Conservation (phyloP, 176 grass and related monocot genomes). For the Hordeum marinum region DNA sequence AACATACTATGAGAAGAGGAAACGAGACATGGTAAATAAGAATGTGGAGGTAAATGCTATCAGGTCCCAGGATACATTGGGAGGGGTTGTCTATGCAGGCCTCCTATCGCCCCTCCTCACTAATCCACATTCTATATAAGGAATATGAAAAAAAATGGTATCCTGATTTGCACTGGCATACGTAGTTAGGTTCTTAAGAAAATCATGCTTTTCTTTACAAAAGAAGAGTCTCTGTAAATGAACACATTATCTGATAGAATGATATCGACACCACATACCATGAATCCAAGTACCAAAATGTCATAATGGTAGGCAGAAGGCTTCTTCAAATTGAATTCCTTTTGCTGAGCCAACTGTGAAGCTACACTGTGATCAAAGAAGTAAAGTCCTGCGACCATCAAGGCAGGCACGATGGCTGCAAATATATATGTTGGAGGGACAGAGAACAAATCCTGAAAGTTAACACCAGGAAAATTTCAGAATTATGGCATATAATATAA, state of each 20-base stretch:
- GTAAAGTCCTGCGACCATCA: constrained; percentile 93
- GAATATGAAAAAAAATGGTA: background rate
- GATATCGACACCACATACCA: constrained; percentile 31
- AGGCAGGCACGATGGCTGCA: constrained; percentile 72
- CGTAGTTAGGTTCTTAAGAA: background rate
- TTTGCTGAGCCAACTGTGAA: constrained; percentile 92
- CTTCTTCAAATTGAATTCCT: constrained; percentile 94
- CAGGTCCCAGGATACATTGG: background rate
- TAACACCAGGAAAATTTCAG: background rate
- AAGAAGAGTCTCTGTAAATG: background rate
- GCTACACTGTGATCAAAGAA: constrained; percentile 98
- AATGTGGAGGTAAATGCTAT: background rate
- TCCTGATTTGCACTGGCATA: background rate
- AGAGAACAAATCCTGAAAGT: constrained; percentile 76
- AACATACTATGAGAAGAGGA: constrained; percentile 28
- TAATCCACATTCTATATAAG: background rate
- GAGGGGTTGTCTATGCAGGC: constrained; percentile 24
- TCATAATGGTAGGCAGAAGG: constrained; percentile 95
- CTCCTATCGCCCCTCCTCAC: background rate
- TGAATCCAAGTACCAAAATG: constrained; percentile 80
- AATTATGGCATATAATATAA: background rate
- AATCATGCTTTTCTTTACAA: background rate
- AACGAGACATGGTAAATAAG: background rate
- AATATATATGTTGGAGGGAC: constrained; percentile 83
- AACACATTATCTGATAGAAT: background rate